phyloP scores from a whole-genome alignment of 1,139 yeast species.

The Magnusiomyces starmeri region DNA sequence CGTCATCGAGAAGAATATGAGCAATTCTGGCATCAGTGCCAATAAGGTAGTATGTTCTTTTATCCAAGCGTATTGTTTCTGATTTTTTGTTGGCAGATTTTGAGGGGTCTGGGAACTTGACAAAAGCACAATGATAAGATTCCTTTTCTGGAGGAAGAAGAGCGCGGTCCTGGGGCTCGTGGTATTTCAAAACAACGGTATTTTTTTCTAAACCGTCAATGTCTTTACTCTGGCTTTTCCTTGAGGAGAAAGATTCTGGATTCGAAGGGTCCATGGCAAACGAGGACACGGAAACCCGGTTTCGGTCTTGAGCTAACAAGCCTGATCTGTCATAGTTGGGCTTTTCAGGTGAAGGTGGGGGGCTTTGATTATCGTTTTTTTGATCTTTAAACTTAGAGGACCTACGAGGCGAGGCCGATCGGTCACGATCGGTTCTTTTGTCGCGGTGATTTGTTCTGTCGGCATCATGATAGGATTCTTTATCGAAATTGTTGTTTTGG shows the following conservation, averaged over 20 bases:
- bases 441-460: not conserved
- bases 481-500: too few relatives aligned
- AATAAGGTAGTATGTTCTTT: conserved; percentile 35
- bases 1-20: conserved; percentile 41
- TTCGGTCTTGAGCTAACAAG: conserved; percentile 40
- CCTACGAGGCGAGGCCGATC: not conserved
- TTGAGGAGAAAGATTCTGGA: too few relatives aligned
- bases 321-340: conserved; percentile 44
- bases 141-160: conserved; percentile 10
- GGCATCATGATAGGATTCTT: not conserved
- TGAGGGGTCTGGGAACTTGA: not conserved
- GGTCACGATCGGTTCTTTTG: not conserved
- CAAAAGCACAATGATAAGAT: not conserved
- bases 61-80: conserved; percentile 30
- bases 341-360: conserved; percentile 20
- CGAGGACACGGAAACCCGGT: conserved; percentile 16
- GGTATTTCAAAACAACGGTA: conserved; percentile 41
- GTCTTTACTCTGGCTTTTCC: too few relatives aligned
- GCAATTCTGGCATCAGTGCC: conserved; percentile 43
- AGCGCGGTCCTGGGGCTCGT: conserved; percentile 39
- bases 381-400: not conserved
- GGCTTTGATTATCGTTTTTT: not conserved
- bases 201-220: conserved; percentile 17
- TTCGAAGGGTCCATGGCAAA: too few relatives aligned
- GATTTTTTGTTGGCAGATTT: conserved; percentile 20